Base-by-base conservation (phyloP, 202 grass and related monocot genomes). In the Dendrocalamus latiflorus region DNA sequence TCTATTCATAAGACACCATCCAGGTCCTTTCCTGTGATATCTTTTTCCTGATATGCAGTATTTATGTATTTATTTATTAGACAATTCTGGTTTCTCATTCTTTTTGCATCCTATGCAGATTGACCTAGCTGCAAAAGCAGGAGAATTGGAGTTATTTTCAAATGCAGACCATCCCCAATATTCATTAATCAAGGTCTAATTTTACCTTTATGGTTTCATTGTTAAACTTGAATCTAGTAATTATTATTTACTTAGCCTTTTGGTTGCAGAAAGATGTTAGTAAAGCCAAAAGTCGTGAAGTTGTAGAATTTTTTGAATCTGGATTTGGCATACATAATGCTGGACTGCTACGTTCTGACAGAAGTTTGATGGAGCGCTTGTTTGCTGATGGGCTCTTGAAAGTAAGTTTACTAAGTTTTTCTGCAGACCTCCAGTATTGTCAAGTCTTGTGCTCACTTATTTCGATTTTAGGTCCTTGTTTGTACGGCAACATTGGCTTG, bases 401-500 rank as follows among this genome's bases (percentile, higher is more conserved):
- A 87, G 92, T 94, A 83, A 56, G 77, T 55, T 65, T 60, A 18
- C 47, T 48, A 55, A 16, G 28, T 18, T 33, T 71, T 63, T 56
- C 33, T 72, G 83, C 18, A 22, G 56, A 67, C 59, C 73, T 78
- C n/a, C 17, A 61, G 13, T 86, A 72, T 77, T 51, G 1, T 72
- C 51, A 65, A 82, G 78, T 45, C 55, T 42, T 42, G 39, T 82
- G 18, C 63, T 87, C 67, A 86, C 67, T 67, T 66, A 81, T 85
- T 89, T 85, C 30, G 59, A 26, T 74, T 81, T 16, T 75, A 94
- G 92, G 95, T 98, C n/a, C 95, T 98, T 91, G 95, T 98, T 43
- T 98, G 95, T 85, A 98, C 95, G 71, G 95, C 95, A 84, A 98
- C 95, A 82, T 91, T 98, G 76, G 95, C 95, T 22, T 98, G 95